Evolutionary conservation across 2,329 filamentous ascomycete species (phyloP), one percentile per base, ranked within the genome.

Genomic region (Pseudopithomyces chartarum): DNA sequence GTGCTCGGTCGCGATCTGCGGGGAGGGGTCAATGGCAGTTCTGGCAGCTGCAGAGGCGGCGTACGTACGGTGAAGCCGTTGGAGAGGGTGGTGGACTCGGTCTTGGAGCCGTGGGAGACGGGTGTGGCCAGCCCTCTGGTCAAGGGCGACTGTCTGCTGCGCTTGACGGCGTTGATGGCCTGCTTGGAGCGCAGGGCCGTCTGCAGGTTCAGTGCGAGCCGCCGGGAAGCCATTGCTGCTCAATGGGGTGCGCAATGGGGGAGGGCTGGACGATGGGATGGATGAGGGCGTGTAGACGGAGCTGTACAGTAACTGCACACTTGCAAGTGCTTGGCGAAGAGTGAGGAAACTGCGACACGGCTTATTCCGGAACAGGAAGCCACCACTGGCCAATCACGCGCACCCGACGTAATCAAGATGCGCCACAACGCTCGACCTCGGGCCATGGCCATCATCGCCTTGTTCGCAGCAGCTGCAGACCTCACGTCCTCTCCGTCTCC

Each of bases 1-100:
- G 84, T 98, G 90, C 81, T 99, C 94, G 71, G 95, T 96, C 69
- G 95, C 95, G 78, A 99, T 92, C 94, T 98, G 78, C 62, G 58
- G 64, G 56, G 58, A 46, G 49, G 59, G 61, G 71, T 78, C 71
- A 64, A 65, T 75, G 63, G 74, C 64, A 61, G 61, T 64, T 60
- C 62, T 59, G 22, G 46, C 17, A 57, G 55, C 43, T 64, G 50
- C 26, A 36, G 44, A 20, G 34, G 48, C 26, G 45, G 59, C 61
- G 54, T 57, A 61, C 82, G 64, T 84, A 97, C 94, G 74, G 95
- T 99, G 84, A 99, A 87, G 79, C 95, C 95, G 85, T 98, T 99
- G 82, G 89, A 91, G 77, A 99, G 86, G 54, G 95, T 99, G 63
- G 95, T 98, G 73, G 91, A 93, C 85, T 98, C 90, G 72, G 93